Base-by-base conservation (phyloP, 805 yeast species). In the Isabelozyma gotoi region DNA sequence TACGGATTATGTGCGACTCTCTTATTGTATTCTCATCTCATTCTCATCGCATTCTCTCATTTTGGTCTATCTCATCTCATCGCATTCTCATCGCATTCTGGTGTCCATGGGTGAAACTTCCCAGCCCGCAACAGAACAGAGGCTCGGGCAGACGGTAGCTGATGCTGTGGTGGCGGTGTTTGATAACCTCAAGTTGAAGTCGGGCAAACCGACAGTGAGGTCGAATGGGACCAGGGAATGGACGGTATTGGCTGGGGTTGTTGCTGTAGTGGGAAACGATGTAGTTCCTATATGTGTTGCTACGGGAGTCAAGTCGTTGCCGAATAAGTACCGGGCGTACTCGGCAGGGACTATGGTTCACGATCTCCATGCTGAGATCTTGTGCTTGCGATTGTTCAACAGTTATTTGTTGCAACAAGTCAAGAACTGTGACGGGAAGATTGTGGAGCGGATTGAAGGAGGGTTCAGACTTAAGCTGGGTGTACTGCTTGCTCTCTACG, bases 341-440 rank as follows among this genome's bases (percentile, higher is more conserved):
- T 66, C 78, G 2, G 44, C 67, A 0, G 97, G 98, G 0, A 57
- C 60, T 14, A 60, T 89, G 7, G 68, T 92, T 0, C 98, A 92
- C 56, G 98, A 92, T 61, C 71, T 83, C 60, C 99, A 92, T 66
- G 97, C 98, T 0, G 99, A 92, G 57, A 77, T 90, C 1, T 63
- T 94, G 12, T 78, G 85, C 0, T 44, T 91, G 0, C 65, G 98
- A 19, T 78, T 81, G 1, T 81, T 92, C 57, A 91, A 91, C 52
- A 77, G 50, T 75, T 68, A 41, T 49, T 88, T 16, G 43, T 88
- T 17, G 65, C n/a, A 77, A 12, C 82, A 83, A 46, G 68, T 77
- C 36, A 35, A 42, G 10, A 39, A 46, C 6, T 57, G 50, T 12
- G 34, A 41, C 6, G 48, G 57, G 7, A 31, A 19, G 19, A 15